phyloP scores from a whole-genome alignment of 805 yeast species.

The Yarrowia porcina region DNA sequence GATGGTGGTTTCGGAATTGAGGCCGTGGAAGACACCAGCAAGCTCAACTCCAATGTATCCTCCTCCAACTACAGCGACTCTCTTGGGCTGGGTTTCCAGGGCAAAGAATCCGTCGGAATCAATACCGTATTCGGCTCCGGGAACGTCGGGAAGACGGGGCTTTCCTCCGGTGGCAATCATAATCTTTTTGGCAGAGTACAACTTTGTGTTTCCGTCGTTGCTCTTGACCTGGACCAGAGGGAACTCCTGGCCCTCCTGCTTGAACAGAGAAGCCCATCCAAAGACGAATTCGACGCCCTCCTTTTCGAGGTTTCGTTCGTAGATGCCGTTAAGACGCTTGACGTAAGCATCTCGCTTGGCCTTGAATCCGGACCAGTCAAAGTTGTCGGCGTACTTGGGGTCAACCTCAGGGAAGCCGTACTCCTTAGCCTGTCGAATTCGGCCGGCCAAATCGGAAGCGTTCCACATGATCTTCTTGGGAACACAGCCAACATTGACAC shows the following conservation, averaged over 20 bases:
- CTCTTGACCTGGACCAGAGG: slow-evolving; percentile 65
- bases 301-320: slow-evolving; percentile 77
- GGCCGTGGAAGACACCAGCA: slow-evolving; percentile 87
- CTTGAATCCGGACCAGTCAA: slow-evolving; percentile 81
- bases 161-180: slow-evolving; percentile 93
- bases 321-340: slow-evolving; percentile 83
- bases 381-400: slow-evolving; percentile 52
- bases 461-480: slow-evolving; percentile 99
- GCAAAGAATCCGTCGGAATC: slow-evolving; percentile 90
- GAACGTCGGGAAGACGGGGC: slow-evolving; percentile 69
- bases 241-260: slow-evolving; percentile 38
- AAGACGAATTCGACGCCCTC: slow-evolving; percentile 85
- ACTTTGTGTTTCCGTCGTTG: slow-evolving; percentile 50
- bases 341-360: slow-evolving; percentile 90
- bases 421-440: slow-evolving; percentile 67
- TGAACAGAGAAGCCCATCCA: slow-evolving; percentile 77
- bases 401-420: slow-evolving; percentile 72
- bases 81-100: slow-evolving; percentile 77
- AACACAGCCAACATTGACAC: slow-evolving; percentile 99
- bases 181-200: slow-evolving; percentile 74
- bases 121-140: slow-evolving; percentile 80
- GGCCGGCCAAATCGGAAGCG: slow-evolving; percentile 84
- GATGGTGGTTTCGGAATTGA: slow-evolving; percentile 82
- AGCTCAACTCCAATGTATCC: slow-evolving; percentile 97
- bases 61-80: slow-evolving; percentile 94